These are phyloP conservation scores for Cryptococcus sp. DNA, from an alignment of 1,284 basidiomycete species.

Conservation along the genomic window DNA sequence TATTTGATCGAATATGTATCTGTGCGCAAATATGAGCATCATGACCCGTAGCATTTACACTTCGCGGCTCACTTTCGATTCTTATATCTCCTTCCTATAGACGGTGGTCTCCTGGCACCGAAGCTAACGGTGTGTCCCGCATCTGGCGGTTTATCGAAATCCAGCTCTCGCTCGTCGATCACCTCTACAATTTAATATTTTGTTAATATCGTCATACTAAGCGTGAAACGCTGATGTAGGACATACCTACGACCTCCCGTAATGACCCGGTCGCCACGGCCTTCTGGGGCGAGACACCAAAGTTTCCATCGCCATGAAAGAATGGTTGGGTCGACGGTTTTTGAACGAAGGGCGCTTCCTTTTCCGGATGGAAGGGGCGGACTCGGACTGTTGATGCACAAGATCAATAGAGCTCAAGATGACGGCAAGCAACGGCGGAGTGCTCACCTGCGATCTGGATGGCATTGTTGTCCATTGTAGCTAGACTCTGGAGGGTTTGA, in stretches of 20 bases:
- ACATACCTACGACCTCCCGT: constrained; percentile 52
- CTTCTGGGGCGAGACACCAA: constrained; percentile 58
- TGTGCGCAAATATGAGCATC: constrained; percentile 31
- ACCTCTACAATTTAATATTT: constrained; percentile 46
- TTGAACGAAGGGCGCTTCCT: constrained; percentile 78
- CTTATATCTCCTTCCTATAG: constrained; percentile 82
- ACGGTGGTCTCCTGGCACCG: constrained; percentile 60
- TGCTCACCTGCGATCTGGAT: constrained; percentile 45
- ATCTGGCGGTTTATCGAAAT: constrained; percentile 79
- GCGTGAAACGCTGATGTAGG: neutral
- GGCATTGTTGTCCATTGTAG: constrained; percentile 45
- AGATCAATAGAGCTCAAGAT: too few species aligned
- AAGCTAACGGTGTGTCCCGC: constrained; percentile 73
- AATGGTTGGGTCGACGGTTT: constrained; percentile 61
- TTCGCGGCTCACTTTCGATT: constrained; percentile 61
- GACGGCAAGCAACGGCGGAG: neutral
- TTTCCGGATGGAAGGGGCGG: constrained; percentile 73
- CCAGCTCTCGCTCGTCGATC: constrained; percentile 62
- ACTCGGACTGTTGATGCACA: constrained; percentile 69
- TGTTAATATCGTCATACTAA: neutral
- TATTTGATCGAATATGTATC: constrained; percentile 93
- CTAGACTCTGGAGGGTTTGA: neutral
- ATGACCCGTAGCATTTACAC: neutral
- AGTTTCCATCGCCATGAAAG: constrained; percentile 76
- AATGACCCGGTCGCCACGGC: constrained; percentile 37